phyloP scores from a whole-genome alignment of 345 rosid genomes.

The Jatropha curcas region DNA sequence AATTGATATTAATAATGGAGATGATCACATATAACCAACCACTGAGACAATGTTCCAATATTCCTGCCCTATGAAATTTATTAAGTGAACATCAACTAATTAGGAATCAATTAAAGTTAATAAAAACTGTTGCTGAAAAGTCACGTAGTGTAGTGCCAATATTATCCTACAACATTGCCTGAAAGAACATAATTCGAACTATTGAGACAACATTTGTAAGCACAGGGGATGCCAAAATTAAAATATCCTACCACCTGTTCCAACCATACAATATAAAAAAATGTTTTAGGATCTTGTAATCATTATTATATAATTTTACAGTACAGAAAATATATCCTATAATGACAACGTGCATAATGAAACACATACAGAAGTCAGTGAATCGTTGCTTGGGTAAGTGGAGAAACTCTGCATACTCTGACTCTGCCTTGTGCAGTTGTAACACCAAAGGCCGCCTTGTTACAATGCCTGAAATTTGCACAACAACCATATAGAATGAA shows the following conservation, averaged over 20 bases:
- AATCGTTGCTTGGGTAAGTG: conserved; percentile 70
- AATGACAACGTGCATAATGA: neutral
- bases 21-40: no score
- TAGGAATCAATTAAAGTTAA: neutral
- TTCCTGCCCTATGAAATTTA: neutral
- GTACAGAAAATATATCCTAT: neutral
- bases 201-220: no score
- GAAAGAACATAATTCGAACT: no score
- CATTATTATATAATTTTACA: neutral
- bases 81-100: neutral
- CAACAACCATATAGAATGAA: neutral
- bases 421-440: conserved; percentile 83
- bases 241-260: neutral
- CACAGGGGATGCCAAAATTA: no score
- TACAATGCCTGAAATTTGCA: conserved; percentile 52
- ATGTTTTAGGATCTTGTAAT: neutral
- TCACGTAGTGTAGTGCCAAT: neutral
- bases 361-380: conserved; percentile 61
- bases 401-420: conserved; percentile 85
- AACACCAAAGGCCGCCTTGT: conserved; percentile 88
- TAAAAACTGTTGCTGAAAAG: neutral
- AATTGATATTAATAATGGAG: no score
- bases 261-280: neutral
- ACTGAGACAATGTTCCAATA: neutral
- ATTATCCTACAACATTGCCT: neutral